Evolutionary conservation across 2,329 filamentous ascomycete genomes (phyloP).

Genomic region (Sporothrix euskadiensis): DNA sequence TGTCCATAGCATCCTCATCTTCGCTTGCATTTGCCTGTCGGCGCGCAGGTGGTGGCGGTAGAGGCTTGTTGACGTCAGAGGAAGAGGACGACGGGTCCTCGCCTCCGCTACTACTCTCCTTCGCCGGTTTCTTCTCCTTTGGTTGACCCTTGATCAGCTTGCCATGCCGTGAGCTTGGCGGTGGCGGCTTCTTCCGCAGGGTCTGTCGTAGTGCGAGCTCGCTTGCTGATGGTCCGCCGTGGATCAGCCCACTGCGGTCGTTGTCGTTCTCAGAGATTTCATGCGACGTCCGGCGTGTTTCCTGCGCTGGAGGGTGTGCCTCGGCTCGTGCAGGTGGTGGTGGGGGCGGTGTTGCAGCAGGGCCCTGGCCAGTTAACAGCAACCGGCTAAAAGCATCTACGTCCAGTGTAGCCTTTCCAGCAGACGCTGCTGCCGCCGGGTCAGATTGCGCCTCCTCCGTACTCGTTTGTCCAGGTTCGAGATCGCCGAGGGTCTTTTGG

Average conservation of each 20-base stretch:
- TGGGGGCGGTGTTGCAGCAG: conserved; percentile 39
- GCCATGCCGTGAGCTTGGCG: conserved; percentile 75
- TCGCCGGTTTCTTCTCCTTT: conserved; percentile 35
- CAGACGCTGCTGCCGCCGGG: conserved; percentile 35
- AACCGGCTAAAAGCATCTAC: conserved; percentile 77
- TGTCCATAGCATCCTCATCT: conserved; percentile 51
- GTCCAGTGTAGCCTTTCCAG: conserved; percentile 59
- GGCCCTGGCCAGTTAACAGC: conserved; percentile 68
- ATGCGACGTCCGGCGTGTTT: conserved; percentile 60
- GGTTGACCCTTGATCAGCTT: conserved; percentile 63
- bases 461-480: conserved; percentile 43
- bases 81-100: conserved; percentile 40
- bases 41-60: conserved; percentile 56
- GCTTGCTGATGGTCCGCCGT: not conserved
- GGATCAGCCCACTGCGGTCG: conserved; percentile 44
- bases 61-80: conserved; percentile 62
- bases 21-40: conserved; percentile 48
- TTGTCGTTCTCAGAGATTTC: conserved; percentile 57
- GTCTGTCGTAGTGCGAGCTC: conserved; percentile 31
- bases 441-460: conserved; percentile 31
- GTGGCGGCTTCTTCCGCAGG: conserved; percentile 63
- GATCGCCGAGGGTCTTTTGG: conserved; percentile 55
- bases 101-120: conserved; percentile 29
- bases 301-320: conserved; percentile 38
- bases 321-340: conserved; percentile 43